Conservation (phyloP, 257 asterid genomes). For the Lantana camara region DNA sequence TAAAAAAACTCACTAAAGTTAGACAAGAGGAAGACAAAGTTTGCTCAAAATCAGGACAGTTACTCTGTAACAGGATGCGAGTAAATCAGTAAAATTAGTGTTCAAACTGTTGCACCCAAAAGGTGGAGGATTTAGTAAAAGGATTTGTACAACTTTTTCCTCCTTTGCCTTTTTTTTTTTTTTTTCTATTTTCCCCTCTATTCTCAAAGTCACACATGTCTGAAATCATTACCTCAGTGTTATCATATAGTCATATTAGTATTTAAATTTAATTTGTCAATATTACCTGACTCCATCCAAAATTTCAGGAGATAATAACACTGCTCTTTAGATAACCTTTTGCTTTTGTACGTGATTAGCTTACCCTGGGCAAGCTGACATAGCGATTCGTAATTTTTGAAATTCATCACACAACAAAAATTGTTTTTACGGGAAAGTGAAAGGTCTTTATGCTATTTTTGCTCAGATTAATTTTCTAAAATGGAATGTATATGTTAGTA, state of each 20-base stretch:
- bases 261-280: not conserved
- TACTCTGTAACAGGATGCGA: not conserved
- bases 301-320: not conserved
- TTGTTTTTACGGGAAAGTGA: not conserved
- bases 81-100: not conserved
- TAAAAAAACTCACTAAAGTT: constrained; percentile 3
- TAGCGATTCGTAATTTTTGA: not conserved
- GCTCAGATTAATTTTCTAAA: not conserved
- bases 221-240: not conserved
- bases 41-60: constrained; percentile 19
- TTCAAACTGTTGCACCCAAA: not conserved
- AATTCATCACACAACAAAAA: not conserved
- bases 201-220: not conserved
- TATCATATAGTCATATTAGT: not conserved
- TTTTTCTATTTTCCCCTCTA: not conserved
- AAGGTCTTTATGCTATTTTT: not conserved
- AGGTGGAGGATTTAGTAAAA: not conserved
- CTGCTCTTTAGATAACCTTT: not conserved
- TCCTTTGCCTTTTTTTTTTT: no score
- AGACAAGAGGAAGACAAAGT: constrained; percentile 12
- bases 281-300: not conserved
- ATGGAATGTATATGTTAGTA: not conserved
- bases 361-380: not conserved
- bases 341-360: not conserved
- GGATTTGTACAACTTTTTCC: no score